Conservation (phyloP, 352 stramenopile species). For the Globisporangium emineosum region DNA sequence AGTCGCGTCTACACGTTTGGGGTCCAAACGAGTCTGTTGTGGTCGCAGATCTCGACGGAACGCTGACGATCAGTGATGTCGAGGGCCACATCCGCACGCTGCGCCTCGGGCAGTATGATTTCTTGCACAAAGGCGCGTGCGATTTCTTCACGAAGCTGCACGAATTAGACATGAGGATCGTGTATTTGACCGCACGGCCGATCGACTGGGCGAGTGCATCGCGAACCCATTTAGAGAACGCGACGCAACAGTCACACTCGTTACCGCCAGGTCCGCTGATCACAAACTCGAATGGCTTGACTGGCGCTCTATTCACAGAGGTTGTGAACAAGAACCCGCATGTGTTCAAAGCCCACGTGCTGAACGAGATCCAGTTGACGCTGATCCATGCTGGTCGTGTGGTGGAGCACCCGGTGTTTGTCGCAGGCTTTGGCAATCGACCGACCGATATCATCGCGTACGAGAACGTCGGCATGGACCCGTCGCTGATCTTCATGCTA, state of each 20-base stretch:
- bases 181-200: slow-evolving; percentile 79
- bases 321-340: slow-evolving; percentile 87
- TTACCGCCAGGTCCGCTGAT: slow-evolving; percentile 72
- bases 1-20: slow-evolving; percentile 74
- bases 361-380: slow-evolving; percentile 80
- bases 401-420: slow-evolving; percentile 73
- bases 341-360: slow-evolving; percentile 78
- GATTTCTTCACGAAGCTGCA: slow-evolving; percentile 83
- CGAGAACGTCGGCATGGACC: slow-evolving; percentile 68
- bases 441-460: slow-evolving; percentile 80
- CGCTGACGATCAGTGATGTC: slow-evolving; percentile 82
- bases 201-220: slow-evolving; percentile 77
- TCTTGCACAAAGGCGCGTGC: slow-evolving; percentile 69
- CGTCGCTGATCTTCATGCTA: slow-evolving; percentile 76
- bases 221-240: slow-evolving; percentile 72
- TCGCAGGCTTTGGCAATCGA: slow-evolving; percentile 86
- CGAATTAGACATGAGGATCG: slow-evolving; percentile 64
- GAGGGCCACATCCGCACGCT: slow-evolving; percentile 85
- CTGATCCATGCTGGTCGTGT: slow-evolving; percentile 74
- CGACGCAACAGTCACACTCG: slow-evolving; percentile 48
- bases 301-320: slow-evolving; percentile 72
- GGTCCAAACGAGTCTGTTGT: slow-evolving; percentile 77
- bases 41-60: slow-evolving; percentile 80
- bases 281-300: slow-evolving; percentile 79
- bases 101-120: slow-evolving; percentile 81